Evolutionary conservation across 1,284 basidiomycete species (phyloP).

Genomic region (Cutaneotrichosporon curvatum): DNA sequence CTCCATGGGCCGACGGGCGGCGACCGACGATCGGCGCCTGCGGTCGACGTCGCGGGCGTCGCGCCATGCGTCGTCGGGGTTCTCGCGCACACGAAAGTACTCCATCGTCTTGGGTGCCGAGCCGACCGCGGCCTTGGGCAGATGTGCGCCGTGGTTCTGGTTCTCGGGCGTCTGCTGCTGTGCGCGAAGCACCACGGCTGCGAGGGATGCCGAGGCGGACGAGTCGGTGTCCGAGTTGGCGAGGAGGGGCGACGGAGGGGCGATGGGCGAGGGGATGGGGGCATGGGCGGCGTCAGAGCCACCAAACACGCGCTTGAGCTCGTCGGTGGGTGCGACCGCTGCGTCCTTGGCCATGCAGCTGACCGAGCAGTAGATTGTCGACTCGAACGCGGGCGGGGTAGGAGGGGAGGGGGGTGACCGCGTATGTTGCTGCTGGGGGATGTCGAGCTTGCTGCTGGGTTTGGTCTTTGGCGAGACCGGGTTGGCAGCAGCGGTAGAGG

Average conservation of each 20-base stretch:
- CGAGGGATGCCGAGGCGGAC: conserved; percentile 15
- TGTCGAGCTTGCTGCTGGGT: conserved; percentile 22
- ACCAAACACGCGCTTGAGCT: conserved; percentile 28
- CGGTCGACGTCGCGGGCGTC: conserved; percentile 22
- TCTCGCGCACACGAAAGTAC: conserved; percentile 35
- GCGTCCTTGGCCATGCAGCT: conserved; percentile 30
- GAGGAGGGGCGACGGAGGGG: conserved; percentile 38
- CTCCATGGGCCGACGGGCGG: conserved; percentile 1
- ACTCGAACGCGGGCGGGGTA: conserved; percentile 18
- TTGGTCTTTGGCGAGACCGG: conserved; percentile 26
- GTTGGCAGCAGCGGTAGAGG: background rate
- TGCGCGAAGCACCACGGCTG: conserved; percentile 3
- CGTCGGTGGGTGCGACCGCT: conserved; percentile 21
- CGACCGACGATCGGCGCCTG: conserved; percentile 31
- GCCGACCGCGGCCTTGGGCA: conserved; percentile 14
- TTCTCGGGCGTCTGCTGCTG: too few species aligned
- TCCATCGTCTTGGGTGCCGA: conserved; percentile 36
- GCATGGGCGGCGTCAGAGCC: conserved; percentile 3
- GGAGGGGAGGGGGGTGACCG: background rate
- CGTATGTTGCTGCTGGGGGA: too few species aligned
- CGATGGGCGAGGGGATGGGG: conserved; percentile 8
- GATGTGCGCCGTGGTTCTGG: too few species aligned
- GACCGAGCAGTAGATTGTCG: conserved; percentile 37
- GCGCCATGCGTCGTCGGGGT: conserved; percentile 36
- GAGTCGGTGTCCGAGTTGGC: conserved; percentile 35